Base-by-base conservation (phyloP, 2,329 filamentous ascomycete genomes). In the Fusarium sp. region DNA sequence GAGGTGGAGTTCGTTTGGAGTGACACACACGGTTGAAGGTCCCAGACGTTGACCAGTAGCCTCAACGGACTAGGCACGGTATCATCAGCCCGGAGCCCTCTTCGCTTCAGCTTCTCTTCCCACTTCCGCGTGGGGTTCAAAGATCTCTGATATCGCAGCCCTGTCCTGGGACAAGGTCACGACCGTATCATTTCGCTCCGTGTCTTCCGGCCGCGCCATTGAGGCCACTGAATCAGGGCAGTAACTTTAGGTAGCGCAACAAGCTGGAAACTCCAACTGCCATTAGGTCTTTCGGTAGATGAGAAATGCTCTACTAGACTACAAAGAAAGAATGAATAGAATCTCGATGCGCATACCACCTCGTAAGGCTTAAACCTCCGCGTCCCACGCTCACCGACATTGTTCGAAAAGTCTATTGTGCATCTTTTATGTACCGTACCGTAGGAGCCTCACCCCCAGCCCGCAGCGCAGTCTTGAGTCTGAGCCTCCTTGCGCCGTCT, bases 161-260 rank as follows among this genome's bases (percentile, higher is more conserved):
- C 55, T 55, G 55, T 55, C 49, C 42, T 55, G 46, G 46, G 38
- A 24, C 26, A 38, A 55, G 20, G 30, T 40, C 45, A 34, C 20
- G 30, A 57, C 62, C 62, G 63, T 47, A 30, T 26, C 21, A 45
- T 66, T 66, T 57, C 56, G 63, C 63, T 62, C 64, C 64, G 64
- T 49, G 19, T 57, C 26, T 44, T 64, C 64, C 64, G 64, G 64
- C 42, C 36, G 45, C 47, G 44, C 56, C 56, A 51, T 38, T 51
- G 17, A 50, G 53, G 36, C 30, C 54, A 44, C 11, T 44, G 23
- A 45, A 54, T 20, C 54, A 57, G 32, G 48, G 54, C 54, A 57
- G 32, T 39, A 48, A 46, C 21, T n/a, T n/a, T n/a, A n/a, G 4
- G 26, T n/a, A 11, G 17, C 34, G 34, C 34, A 36, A 36, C 9